A percentile compares a stretch with the other conserved stretches of the same genome.
Conservation (phyloP, 2,329 filamentous ascomycete species). For the Aspergillus thermomutatus region DNA sequence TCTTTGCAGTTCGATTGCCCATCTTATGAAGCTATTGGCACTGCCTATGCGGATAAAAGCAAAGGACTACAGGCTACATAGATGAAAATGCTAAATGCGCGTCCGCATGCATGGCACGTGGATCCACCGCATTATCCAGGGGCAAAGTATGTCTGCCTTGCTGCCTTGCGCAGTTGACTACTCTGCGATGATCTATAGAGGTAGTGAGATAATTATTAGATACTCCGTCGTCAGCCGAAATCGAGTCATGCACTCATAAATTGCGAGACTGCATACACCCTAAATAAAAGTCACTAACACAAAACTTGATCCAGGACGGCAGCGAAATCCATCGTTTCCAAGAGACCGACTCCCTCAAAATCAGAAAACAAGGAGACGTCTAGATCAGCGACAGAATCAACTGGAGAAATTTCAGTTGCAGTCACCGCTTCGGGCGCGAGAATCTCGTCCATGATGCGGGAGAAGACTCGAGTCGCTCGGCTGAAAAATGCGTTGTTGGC, state of each 20-base stretch:
- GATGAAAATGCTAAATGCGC: no score
- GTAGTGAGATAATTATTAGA: not conserved
- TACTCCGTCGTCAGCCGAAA: no score
- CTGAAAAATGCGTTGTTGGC: slow-evolving; percentile 24
- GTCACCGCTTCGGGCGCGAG: slow-evolving; percentile 14
- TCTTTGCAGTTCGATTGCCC: not conserved
- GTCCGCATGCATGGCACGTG: not conserved
- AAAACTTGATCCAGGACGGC: not conserved
- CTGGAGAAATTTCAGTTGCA: not conserved
- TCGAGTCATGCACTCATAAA: no score
- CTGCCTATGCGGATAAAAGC: not conserved
- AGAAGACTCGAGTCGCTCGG: slow-evolving; percentile 18
- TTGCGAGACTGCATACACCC: not conserved
- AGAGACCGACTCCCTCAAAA: not conserved
- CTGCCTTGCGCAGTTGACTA: not conserved
- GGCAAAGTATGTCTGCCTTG: not conserved
- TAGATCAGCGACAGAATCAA: not conserved
- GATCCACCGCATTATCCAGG: not conserved
- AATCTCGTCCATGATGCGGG: slow-evolving; percentile 26
- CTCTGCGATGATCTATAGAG: not conserved
- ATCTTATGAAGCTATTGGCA: not conserved
- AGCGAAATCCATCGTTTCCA: not conserved
- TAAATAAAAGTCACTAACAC: not conserved
- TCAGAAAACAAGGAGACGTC: not conserved
- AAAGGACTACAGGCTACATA: not conserved